A percentile compares a stretch with the other conserved stretches of the same genome.
Conservation (phyloP, 2,329 filamentous ascomycete species). For the Samsoniella hepiali region DNA sequence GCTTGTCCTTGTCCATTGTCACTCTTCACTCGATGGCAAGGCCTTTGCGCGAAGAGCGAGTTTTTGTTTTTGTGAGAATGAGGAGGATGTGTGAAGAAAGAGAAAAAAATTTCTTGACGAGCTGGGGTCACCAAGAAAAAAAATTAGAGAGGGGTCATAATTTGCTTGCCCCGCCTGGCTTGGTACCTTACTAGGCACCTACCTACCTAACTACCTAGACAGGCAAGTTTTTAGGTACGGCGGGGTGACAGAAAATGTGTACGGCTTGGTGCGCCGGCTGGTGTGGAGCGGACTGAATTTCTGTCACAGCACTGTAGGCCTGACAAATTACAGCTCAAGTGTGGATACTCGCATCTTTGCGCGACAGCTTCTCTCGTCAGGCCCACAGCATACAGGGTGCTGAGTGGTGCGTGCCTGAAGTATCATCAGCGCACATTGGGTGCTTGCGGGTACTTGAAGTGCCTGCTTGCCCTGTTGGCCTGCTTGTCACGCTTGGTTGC, state of each 20-base stretch:
- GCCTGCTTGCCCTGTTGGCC: no score
- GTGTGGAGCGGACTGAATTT: no score
- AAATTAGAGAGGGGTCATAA: constrained; percentile 18
- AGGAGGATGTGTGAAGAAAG: constrained; percentile 13
- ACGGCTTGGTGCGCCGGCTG: no score
- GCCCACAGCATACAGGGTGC: no score
- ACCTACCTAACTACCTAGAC: no score
- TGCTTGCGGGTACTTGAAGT: neutral
- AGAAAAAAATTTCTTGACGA: constrained; percentile 10
- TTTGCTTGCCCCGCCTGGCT: constrained; percentile 19
- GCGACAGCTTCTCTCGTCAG: no score
- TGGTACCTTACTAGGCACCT: constrained; percentile 10
- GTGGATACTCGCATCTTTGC: no score
- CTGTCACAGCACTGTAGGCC: no score
- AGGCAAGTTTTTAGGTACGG: no score
- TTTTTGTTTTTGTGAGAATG: constrained; percentile 13
- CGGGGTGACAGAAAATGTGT: no score
- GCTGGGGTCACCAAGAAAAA: constrained; percentile 19
- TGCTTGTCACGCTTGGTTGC: no score
- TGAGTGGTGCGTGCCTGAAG: constrained; percentile 4
- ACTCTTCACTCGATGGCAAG: constrained; percentile 19
- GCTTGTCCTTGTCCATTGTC: constrained; percentile 60
- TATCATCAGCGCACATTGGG: neutral
- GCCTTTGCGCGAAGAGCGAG: constrained; percentile 4
- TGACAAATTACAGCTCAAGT: no score